Evolutionary conservation across 129 eudicot genomes (phyloP).

Genomic region (Smallanthus sonchifolius): DNA sequence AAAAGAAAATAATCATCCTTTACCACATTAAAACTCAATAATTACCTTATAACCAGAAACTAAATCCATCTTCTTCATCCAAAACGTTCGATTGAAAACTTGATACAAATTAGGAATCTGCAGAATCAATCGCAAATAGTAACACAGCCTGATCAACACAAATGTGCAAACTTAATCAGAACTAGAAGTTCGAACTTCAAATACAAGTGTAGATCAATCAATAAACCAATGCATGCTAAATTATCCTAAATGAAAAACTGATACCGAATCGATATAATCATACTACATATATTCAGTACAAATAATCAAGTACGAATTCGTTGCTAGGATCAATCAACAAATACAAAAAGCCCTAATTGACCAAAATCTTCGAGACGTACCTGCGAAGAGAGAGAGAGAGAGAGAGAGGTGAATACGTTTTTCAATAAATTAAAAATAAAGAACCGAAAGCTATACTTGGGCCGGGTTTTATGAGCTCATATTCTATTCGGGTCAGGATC

Average conservation of each 20-base stretch:
- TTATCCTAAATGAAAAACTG: not conserved
- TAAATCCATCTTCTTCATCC: conserved; percentile 37
- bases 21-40: not conserved
- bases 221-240: conserved; percentile 10
- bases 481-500: not conserved
- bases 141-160: not conserved
- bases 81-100: not conserved
- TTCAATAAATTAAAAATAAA: not conserved
- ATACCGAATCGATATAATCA: not conserved
- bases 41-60: conserved; percentile 43
- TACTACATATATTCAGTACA: not conserved
- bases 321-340: not conserved
- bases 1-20: not conserved
- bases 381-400: not conserved
- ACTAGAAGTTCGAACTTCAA: not conserved
- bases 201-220: conserved; percentile 12
- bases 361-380: conserved; percentile 4
- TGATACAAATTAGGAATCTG: conserved; percentile 2
- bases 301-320: not conserved
- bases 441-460: not conserved
- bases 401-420: not conserved
- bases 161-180: not conserved
- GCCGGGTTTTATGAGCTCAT: not conserved
- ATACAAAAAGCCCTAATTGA: conserved; percentile 25
- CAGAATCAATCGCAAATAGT: conserved; percentile 4